These are phyloP conservation scores for Calamus simplicifolius DNA, from an alignment of 176 grass and related monocot genomes.

Conservation along the genomic window DNA sequence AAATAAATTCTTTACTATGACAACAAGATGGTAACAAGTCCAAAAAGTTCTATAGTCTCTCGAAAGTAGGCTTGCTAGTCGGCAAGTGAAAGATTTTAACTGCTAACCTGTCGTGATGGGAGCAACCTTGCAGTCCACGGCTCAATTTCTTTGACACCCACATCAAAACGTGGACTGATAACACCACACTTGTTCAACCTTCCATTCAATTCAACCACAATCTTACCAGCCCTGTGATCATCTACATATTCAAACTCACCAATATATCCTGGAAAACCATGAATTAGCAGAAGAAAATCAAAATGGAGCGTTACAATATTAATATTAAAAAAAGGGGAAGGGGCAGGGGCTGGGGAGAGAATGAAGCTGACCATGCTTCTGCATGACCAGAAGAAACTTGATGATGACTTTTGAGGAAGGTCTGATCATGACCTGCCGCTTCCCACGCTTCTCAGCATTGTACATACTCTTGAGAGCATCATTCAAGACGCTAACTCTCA, in stretches of 20 bases:
- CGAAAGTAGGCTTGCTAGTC: no score
- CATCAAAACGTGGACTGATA: conserved; percentile 6
- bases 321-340: no score
- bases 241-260: conserved; percentile 5
- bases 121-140: neutral
- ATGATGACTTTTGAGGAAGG: conserved; percentile 7
- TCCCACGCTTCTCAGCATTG: conserved; percentile 6
- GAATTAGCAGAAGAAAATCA: no score
- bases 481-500: neutral
- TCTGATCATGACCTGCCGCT: conserved; percentile 1
- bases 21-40: no score
- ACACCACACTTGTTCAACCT: neutral
- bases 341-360: no score
- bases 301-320: no score
- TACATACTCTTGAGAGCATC: conserved; percentile 3
- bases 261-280: neutral
- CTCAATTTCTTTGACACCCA: conserved; percentile 9
- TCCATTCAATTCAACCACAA: neutral
- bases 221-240: neutral
- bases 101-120: conserved; percentile 3
- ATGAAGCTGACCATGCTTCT: neutral
- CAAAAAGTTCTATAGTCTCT: no score
- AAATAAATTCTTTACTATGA: no score
- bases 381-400: conserved; percentile 4
- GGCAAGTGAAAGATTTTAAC: neutral